Evolutionary conservation across 2,329 filamentous ascomycete genomes (phyloP).

Genomic region (Curvularia spicifera): DNA sequence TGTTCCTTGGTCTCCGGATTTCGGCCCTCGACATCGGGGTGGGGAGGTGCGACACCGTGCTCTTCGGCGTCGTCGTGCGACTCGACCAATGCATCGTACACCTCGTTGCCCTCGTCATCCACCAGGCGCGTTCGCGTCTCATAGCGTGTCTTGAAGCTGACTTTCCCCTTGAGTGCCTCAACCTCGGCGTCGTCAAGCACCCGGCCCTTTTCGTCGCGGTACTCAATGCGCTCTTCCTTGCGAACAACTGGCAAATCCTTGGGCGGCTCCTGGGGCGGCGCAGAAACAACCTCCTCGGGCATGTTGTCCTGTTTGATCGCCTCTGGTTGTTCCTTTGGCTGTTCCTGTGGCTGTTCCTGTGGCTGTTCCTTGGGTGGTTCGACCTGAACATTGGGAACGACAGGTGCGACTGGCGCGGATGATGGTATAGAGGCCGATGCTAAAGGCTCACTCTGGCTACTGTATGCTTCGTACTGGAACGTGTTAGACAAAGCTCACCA

Average conservation of each 20-base stretch:
- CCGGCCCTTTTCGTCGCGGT: conserved; percentile 93
- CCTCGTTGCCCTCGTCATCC: conserved; percentile 78
- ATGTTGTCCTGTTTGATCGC: conserved; percentile 31
- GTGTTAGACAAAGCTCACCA: conserved; percentile 20
- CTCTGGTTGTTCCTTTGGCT: conserved; percentile 18
- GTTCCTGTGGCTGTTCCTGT: background rate
- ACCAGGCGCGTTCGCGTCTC: conserved; percentile 91
- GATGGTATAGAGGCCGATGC: conserved; percentile 36
- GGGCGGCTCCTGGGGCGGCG: conserved; percentile 32
- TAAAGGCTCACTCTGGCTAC: conserved; percentile 23
- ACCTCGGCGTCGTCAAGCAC: conserved; percentile 84
- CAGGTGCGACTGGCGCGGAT: conserved; percentile 31
- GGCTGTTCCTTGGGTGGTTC: conserved; percentile 2
- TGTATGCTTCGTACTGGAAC: conserved; percentile 43
- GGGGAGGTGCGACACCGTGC: conserved; percentile 56
- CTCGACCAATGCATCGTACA: conserved; percentile 58
- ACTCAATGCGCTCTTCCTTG: conserved; percentile 86
- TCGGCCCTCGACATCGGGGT: conserved; percentile 63
- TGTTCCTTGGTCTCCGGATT: conserved; percentile 63
- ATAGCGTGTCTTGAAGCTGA: conserved; percentile 93
- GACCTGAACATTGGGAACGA: conserved; percentile 16
- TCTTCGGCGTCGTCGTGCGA: conserved; percentile 41
- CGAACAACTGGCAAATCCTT: conserved; percentile 50
- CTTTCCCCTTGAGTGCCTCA: conserved; percentile 83
- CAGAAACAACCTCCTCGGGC: conserved; percentile 41